Percentiles rank a stretch among this genome's conserved stretches.
Conservation (phyloP, 2,329 filamentous ascomycete species). For the Fusarium algeriense region DNA sequence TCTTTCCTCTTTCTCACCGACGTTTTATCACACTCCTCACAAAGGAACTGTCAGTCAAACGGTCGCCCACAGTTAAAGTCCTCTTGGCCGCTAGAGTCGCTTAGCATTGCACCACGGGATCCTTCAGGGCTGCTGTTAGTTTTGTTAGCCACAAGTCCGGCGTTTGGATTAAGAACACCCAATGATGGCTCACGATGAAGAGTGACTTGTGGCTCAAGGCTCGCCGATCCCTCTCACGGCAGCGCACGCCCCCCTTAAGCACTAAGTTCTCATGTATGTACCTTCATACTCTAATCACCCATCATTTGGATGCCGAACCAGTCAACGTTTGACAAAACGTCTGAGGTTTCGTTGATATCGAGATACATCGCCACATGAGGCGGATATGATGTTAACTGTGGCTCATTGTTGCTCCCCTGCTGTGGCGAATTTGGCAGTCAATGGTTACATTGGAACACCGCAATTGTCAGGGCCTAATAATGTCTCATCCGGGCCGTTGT, state of each 20-base stretch:
- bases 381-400: constrained; percentile 30
- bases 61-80: constrained; percentile 6
- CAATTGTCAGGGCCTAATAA: constrained; percentile 26
- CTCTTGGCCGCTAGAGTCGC: constrained; percentile 14
- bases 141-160: constrained; percentile 9
- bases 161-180: constrained; percentile 16
- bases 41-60: constrained; percentile 10
- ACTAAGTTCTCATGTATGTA: neutral
- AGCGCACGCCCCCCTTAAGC: constrained; percentile 34
- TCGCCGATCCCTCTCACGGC: constrained; percentile 40
- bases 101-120: constrained; percentile 29
- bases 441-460: constrained; percentile 3
- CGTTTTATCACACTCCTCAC: constrained; percentile 20
- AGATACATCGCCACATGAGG: constrained; percentile 28
- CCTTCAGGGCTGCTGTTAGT: constrained; percentile 5
- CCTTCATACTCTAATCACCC: constrained; percentile 5
- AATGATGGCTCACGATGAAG: constrained; percentile 34
- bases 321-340: constrained; percentile 23
- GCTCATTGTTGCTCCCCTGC: constrained; percentile 28
- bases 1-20: constrained; percentile 22
- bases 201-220: constrained; percentile 47
- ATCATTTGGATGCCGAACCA: constrained; percentile 22
- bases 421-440: constrained; percentile 24
- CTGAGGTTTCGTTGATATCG: neutral
- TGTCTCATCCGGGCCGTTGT: constrained; percentile 42